These are phyloP conservation scores for Yamadazyma ubonensis DNA, from an alignment of 805 yeast genomes.

Conservation along the genomic window DNA sequence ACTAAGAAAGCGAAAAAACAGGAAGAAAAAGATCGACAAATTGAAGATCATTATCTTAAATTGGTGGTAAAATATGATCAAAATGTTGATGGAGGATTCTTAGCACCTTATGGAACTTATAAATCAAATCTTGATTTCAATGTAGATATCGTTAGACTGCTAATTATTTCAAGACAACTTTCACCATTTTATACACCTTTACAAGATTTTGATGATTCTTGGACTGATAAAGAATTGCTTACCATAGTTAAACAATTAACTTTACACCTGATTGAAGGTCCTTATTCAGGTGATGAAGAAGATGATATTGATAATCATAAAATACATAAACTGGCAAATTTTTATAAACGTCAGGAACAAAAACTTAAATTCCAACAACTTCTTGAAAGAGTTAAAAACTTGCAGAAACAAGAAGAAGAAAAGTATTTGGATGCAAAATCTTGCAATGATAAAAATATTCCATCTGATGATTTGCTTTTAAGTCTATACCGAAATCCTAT, in stretches of 20 bases:
- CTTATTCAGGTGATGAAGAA: conserved; percentile 52
- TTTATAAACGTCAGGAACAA: conserved; percentile 48
- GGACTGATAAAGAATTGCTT: conserved; percentile 69
- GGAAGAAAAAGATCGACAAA: conserved; percentile 54
- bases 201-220: conserved; percentile 68
- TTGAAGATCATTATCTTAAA: conserved; percentile 54
- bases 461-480: conserved; percentile 49
- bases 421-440: conserved; percentile 29
- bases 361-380: conserved; percentile 45
- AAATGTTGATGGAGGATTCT: conserved; percentile 88
- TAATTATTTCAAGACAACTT: conserved; percentile 66
- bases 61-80: conserved; percentile 63
- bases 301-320: conserved; percentile 66
- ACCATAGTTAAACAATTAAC: conserved; percentile 49
- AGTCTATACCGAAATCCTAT: conserved; percentile 62
- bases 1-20: conserved; percentile 25
- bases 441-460: conserved; percentile 20
- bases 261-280: conserved; percentile 56
- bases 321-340: conserved; percentile 48
- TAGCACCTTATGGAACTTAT: conserved; percentile 91
- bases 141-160: conserved; percentile 65
- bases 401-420: conserved; percentile 35
- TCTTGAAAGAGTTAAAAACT: conserved; percentile 27
- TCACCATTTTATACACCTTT: conserved; percentile 93
- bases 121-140: conserved; percentile 73